Evolutionary conservation across 1,139 yeast species (phyloP).

Genomic region (Arxiozyma heterogenica): DNA sequence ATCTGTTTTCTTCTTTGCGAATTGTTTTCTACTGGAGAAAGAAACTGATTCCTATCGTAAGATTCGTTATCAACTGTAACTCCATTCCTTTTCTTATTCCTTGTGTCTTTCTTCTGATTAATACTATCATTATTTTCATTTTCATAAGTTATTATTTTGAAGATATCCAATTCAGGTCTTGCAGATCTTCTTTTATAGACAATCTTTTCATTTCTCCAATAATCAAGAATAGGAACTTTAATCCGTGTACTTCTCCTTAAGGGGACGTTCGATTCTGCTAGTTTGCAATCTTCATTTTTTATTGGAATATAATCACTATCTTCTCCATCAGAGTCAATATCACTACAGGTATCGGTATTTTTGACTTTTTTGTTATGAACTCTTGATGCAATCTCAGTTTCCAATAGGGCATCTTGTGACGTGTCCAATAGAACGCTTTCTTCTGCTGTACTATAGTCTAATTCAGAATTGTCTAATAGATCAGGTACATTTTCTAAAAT

Average conservation of each 20-base stretch:
- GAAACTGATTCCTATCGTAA: background rate
- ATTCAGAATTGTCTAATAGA: conserved; percentile 27
- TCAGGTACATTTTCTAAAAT: conserved; percentile 15
- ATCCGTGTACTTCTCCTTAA: conserved; percentile 51
- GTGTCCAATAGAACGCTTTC: conserved; percentile 21
- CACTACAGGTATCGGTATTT: too few relatives aligned
- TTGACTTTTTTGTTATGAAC: too few relatives aligned
- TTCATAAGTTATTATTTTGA: conserved; percentile 44
- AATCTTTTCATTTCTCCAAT: conserved; percentile 76
- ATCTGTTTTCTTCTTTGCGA: background rate
- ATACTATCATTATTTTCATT: conserved; percentile 17
- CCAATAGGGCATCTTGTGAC: conserved; percentile 26
- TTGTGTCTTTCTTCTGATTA: background rate
- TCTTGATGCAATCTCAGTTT: conserved; percentile 16
- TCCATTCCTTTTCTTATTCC: background rate
- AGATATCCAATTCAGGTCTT: conserved; percentile 50
- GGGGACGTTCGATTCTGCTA: conserved; percentile 5
- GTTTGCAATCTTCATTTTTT: conserved; percentile 1
- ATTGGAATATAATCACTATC: conserved; percentile 19
- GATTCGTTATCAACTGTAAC: background rate
- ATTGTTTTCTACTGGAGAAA: background rate
- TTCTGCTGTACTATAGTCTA: conserved; percentile 10
- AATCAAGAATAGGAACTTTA: conserved; percentile 65
- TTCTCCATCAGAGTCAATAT: conserved; percentile 12
- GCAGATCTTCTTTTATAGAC: conserved; percentile 48